Evolutionary conservation across 1,284 basidiomycete genomes (phyloP).

Genomic region (Rugosomyces carneus): DNA sequence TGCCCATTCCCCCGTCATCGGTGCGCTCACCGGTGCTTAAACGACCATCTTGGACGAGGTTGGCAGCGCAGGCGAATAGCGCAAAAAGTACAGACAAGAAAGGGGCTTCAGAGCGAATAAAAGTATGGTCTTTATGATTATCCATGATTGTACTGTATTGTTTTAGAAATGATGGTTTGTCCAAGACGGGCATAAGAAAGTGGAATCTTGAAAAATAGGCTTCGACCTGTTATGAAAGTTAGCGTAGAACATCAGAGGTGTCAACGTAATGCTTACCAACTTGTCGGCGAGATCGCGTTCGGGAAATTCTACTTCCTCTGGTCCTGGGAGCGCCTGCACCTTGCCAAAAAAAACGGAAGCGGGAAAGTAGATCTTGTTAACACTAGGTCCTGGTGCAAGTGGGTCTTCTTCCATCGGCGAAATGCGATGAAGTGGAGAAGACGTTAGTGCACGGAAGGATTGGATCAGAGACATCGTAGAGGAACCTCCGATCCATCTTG

Average conservation of each 20-base stretch:
- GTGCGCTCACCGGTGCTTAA: conserved; percentile 48
- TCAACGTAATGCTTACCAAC: conserved; percentile 41
- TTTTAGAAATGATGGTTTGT: conserved; percentile 74
- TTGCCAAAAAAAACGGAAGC: conserved; percentile 86
- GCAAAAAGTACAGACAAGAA: conserved; percentile 77
- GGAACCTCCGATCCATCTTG: conserved; percentile 88
- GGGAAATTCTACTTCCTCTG: conserved; percentile 86
- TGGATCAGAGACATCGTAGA: conserved; percentile 89
- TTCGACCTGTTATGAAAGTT: conserved; percentile 50
- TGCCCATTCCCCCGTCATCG: conserved; percentile 77
- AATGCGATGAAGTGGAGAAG: conserved; percentile 66
- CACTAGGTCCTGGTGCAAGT: conserved; percentile 63
- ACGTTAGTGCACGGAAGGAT: conserved; percentile 73
- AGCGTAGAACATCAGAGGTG: conserved; percentile 7
- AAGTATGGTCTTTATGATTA: conserved; percentile 44
- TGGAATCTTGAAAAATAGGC: conserved; percentile 82
- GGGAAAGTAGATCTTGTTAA: conserved; percentile 83
- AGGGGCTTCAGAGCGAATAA: conserved; percentile 55
- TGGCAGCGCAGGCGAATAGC: conserved; percentile 78
- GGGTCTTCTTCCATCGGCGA: conserved; percentile 81
- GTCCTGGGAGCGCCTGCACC: conserved; percentile 72
- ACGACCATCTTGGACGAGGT: conserved; percentile 69
- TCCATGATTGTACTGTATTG: conserved; percentile 73
- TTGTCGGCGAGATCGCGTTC: conserved; percentile 77
- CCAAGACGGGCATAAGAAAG: conserved; percentile 78